Base-by-base conservation (phyloP, 805 yeast species). In the Hanseniaspora lachancei region DNA sequence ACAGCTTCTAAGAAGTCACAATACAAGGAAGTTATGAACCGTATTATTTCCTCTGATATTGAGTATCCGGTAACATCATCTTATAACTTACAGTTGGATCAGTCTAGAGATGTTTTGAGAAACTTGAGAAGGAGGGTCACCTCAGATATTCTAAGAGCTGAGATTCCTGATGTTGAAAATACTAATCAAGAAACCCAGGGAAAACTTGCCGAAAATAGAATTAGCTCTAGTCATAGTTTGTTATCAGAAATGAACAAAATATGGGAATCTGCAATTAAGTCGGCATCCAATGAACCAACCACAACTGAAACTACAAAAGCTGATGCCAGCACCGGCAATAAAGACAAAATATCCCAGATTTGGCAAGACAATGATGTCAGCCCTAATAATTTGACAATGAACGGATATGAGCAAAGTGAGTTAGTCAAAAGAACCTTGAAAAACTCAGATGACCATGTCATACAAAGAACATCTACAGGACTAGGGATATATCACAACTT, bases 381-480 rank as follows among this genome's bases (percentile, higher is more conserved):
- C 2, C 12, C 20, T 12, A 39, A 34, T 27, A 20, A 34, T 10
- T 20, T 46, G 18, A 46, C 29, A 5, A 32, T 32, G 9, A 32
- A 40, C 5, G 32, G 20, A 4, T 40, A 24, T 20, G 34, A 34
- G 20, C n/a, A 24, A 27, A 23, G 40, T 9, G 32, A 35, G 18
- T 16, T 38, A 23, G 35, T 46, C n/a, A 18, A 36, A 13, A 44
- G 23, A 38, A 36, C 56, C 16, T 27, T 53, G 15, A 53, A 39
- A 21, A 44, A 44, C 6, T 39, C 48, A 4, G 35, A 27, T 20
- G 56, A 53, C 13, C 34, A 21, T 46, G 56, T 38, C 9, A 32
- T 46, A 29, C 46, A 53, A 53, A 53, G 56, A 46, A 27, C 56
- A 4, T 35, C 38, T 12, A 53, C 50, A 18, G 56, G 56, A 1